Conservation (phyloP, 2,329 filamentous ascomycete species). For the Claviceps quebecensis region DNA sequence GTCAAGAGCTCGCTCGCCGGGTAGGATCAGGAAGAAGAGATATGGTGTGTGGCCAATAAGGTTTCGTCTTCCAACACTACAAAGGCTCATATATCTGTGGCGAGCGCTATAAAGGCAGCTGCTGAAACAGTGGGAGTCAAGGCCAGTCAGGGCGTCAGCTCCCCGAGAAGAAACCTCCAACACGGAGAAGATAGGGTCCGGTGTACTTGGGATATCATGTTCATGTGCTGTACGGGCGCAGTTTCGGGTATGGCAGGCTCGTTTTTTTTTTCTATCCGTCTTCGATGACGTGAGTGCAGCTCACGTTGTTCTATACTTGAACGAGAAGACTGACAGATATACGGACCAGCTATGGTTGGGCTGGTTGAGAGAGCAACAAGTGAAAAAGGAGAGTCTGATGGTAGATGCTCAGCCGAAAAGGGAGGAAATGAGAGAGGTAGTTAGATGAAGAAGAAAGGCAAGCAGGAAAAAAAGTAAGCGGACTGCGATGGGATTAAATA, state of each 20-base stretch:
- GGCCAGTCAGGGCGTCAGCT: conserved; percentile 23
- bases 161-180: conserved; percentile 26
- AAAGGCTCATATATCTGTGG: not conserved
- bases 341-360: not conserved
- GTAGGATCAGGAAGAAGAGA: too few relatives aligned
- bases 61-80: not conserved
- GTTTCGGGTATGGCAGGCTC: not conserved
- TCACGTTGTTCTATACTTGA: conserved; percentile 2
- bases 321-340: not conserved
- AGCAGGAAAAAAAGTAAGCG: not conserved
- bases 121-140: not conserved
- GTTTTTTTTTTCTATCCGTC: not conserved
- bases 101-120: not conserved
- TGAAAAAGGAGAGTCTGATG: not conserved
- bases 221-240: conserved; percentile 12
- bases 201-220: conserved; percentile 25
- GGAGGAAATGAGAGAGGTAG: not conserved
- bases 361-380: not conserved
- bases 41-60: not conserved
- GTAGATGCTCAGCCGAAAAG: not conserved
- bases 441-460: not conserved
- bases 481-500: not conserved
- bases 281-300: conserved; percentile 2
- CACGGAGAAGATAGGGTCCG: conserved; percentile 25
- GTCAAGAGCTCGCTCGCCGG: too few relatives aligned